Evolutionary conservation across 495 filamentous ascomycete genomes (phyloP).

Genomic region (Xylaria venustula): DNA sequence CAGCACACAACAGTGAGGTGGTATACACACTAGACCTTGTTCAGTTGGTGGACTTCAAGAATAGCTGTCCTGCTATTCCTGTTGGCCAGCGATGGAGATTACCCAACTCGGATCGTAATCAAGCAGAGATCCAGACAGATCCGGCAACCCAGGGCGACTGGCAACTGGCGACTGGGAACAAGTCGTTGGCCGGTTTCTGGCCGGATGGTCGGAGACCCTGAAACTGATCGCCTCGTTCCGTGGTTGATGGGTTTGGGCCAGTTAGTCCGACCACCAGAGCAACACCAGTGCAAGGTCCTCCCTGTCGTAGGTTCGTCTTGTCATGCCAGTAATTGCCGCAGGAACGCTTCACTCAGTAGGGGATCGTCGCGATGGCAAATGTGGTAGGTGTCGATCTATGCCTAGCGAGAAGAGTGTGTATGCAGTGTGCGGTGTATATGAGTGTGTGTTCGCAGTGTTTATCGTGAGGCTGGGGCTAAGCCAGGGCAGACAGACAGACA

Average conservation of each 20-base stretch:
- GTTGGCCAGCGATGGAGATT: constrained; percentile 4
- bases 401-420: neutral
- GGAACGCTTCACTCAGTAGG: neutral
- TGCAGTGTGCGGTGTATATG: too few relatives aligned
- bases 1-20: neutral
- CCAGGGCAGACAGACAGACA: neutral
- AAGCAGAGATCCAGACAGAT: constrained; percentile 6
- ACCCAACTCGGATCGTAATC: constrained; percentile 6
- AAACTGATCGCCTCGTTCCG: constrained; percentile 15
- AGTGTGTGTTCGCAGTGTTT: too few relatives aligned
- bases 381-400: constrained; percentile 3
- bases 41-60: neutral
- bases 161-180: neutral
- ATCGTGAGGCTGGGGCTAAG: too few relatives aligned
- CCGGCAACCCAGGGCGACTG: neutral
- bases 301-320: constrained; percentile 6
- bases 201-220: constrained; percentile 9
- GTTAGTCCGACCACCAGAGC: neutral
- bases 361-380: neutral
- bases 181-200: neutral
- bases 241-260: neutral
- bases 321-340: constrained; percentile 11
- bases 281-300: neutral
- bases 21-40: too few relatives aligned
- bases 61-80: neutral